Percentiles rank a stretch among this genome's conserved stretches.
These are phyloP conservation scores for Hirsutella thompsonii DNA, from an alignment of 2,329 filamentous ascomycete genomes.

Conservation along the genomic window DNA sequence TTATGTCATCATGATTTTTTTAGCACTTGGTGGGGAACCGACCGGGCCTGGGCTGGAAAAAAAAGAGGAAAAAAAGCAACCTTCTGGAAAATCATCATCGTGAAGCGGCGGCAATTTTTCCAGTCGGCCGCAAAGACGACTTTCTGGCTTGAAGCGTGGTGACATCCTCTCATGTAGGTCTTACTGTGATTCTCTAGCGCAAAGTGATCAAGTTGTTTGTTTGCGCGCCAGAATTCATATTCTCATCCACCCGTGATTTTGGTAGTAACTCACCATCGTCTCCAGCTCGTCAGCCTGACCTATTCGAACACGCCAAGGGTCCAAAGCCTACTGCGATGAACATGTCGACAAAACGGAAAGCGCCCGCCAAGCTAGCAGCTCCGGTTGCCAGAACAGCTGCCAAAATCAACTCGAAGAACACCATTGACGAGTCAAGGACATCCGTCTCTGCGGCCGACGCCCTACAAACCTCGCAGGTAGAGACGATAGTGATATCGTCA, in stretches of 20 bases:
- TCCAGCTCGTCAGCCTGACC: no score
- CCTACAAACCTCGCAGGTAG: constrained; percentile 22
- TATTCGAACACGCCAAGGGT: neutral
- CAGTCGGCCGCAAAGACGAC: constrained; percentile 10
- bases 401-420: constrained; percentile 33
- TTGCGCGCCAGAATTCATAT: no score
- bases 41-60: constrained; percentile 11
- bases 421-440: constrained; percentile 45
- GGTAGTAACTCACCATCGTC: no score
- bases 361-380: constrained; percentile 40
- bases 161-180: no score
- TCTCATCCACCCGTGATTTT: no score
- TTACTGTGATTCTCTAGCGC: no score
- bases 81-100: constrained; percentile 10
- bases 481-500: constrained; percentile 45
- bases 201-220: no score
- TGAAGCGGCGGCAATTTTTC: constrained; percentile 20
- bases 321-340: constrained; percentile 9
- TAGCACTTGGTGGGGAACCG: neutral
- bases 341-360: constrained; percentile 52
- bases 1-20: neutral
- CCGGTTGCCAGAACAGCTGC: constrained; percentile 41
- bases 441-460: constrained; percentile 33
- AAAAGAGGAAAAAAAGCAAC: constrained; percentile 13
- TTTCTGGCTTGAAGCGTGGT: constrained; percentile 6